These are phyloP conservation scores for Neofusicoccum parvum DNA, from an alignment of 2,329 filamentous ascomycete species.

Conservation along the genomic window DNA sequence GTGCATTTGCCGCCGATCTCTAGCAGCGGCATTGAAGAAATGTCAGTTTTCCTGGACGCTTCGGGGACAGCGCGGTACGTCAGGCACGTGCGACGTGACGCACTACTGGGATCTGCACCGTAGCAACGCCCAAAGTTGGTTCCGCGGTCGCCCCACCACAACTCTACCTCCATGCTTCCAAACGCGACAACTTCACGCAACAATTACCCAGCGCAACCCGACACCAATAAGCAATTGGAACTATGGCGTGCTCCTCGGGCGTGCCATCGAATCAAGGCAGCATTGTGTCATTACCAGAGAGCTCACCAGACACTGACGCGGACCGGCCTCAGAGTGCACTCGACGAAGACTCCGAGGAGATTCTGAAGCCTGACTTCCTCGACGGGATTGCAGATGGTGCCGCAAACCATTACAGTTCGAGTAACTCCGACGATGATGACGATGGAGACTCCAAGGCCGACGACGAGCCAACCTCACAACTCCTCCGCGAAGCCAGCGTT, in stretches of 20 bases:
- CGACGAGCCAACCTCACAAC: not conserved
- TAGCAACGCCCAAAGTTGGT: not conserved
- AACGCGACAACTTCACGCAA: not conserved
- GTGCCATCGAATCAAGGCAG: not conserved
- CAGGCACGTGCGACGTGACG: not conserved
- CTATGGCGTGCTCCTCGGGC: not conserved
- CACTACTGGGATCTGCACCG: not conserved
- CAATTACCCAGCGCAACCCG: not conserved
- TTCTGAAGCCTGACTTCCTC: constrained; percentile 5
- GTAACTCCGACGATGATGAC: not conserved
- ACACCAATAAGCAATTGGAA: not conserved
- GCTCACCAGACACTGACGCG: not conserved
- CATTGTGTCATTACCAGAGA: not conserved
- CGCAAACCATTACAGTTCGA: not conserved
- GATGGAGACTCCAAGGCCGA: not conserved
- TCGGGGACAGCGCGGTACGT: not conserved
- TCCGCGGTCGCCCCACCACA: not conserved
- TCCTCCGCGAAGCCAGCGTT: not conserved
- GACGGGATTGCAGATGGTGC: not conserved
- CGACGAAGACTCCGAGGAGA: not conserved
- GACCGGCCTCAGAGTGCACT: not conserved
- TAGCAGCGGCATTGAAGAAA: no score
- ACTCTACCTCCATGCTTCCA: not conserved
- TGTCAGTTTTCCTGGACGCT: no score
- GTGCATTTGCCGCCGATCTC: no score